Evolutionary conservation across 148 eudicot genomes (phyloP).

Genomic region (Drosera capensis): DNA sequence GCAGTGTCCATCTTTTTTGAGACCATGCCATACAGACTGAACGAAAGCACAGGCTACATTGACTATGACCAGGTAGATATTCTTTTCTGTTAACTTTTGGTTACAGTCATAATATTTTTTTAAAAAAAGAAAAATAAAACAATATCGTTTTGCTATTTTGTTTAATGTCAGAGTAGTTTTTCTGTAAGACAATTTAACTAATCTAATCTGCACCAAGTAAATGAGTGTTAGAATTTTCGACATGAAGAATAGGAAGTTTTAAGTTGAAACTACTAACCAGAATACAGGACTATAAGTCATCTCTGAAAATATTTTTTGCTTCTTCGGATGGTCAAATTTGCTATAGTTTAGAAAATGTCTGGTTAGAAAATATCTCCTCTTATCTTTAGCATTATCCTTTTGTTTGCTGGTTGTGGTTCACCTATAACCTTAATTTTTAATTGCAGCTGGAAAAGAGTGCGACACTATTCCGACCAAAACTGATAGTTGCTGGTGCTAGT

Average conservation of each 20-base stretch:
- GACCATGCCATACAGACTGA: constrained; percentile 96
- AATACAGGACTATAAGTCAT: no score
- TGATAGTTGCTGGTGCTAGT: constrained; percentile 98
- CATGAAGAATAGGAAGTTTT: no score
- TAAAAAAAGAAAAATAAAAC: no score
- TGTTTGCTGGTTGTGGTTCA: constrained; percentile 1
- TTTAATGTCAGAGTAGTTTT: no score
- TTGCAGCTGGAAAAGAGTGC: constrained; percentile 98
- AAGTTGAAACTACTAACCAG: no score
- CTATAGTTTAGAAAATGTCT: no score
- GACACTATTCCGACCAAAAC: constrained; percentile 82
- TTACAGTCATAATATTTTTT: not conserved
- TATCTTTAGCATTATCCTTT: not conserved
- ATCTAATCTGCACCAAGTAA: no score
- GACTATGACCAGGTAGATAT: constrained; percentile 85
- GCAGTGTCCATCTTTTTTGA: constrained; percentile 92
- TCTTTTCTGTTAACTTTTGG: not conserved
- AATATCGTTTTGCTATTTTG: no score
- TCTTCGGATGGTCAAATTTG: no score
- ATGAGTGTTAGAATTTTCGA: no score
- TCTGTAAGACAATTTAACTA: no score
- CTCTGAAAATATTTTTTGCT: no score
- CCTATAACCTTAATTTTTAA: constrained; percentile 3
- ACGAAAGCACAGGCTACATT: constrained; percentile 86
- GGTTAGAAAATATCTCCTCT: not conserved